A percentile compares a stretch with the other conserved stretches of the same genome.
phyloP scores from a whole-genome alignment of 768 basidiomycete species.

The Saitozyma sp. region DNA sequence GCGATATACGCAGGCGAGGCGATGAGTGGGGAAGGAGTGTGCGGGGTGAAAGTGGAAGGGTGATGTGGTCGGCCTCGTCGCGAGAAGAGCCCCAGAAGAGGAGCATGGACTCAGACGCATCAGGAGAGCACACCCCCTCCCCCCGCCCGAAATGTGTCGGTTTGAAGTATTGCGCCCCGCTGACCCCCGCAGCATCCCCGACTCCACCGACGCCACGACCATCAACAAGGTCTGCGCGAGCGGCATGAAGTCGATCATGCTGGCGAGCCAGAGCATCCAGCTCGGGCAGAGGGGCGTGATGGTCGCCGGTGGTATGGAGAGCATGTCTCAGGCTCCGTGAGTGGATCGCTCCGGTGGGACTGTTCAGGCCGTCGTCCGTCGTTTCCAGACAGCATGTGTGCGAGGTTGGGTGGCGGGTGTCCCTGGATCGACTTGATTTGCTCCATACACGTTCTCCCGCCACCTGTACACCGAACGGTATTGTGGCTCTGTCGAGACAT shows the following conservation, averaged over 20 bases:
- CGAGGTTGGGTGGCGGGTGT: no score
- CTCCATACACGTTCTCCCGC: no score
- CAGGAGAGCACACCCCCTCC: background rate
- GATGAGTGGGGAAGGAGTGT: no score
- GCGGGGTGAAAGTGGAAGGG: no score
- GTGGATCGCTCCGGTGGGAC: constrained; percentile 51
- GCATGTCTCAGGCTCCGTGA: constrained; percentile 98
- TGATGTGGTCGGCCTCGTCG: no score
- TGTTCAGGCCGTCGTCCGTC: background rate
- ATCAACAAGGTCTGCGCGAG: constrained; percentile 99
- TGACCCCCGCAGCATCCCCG: constrained; percentile 56
- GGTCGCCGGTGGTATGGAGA: constrained; percentile 97
- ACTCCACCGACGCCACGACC: constrained; percentile 91
- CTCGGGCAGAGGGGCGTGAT: constrained; percentile 81
- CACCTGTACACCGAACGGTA: no score
- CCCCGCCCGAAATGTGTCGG: no score
- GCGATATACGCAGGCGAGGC: no score
- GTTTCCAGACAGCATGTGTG: no score
- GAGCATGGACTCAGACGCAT: background rate
- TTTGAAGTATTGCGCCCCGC: no score
- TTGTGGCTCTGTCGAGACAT: no score
- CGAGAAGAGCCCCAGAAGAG: background rate
- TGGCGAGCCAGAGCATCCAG: constrained; percentile 86
- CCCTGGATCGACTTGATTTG: no score
- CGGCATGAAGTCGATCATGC: constrained; percentile 91